These are phyloP conservation scores for Pholiota adiposa DNA, from an alignment of 1,284 basidiomycete genomes.

Conservation along the genomic window DNA sequence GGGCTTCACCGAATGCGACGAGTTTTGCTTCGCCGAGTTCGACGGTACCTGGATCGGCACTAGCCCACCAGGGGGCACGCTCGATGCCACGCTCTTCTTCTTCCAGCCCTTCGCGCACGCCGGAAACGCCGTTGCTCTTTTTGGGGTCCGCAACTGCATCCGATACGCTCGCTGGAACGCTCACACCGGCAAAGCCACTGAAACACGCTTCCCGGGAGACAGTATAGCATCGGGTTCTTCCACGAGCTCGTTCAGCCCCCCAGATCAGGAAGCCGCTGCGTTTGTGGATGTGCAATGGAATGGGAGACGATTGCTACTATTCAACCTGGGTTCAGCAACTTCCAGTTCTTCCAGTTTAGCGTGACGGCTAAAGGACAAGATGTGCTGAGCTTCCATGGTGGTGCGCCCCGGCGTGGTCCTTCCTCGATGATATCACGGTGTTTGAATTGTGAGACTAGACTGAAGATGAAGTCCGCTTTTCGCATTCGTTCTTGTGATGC, in stretches of 20 bases:
- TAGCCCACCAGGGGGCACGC: slow-evolving; percentile 26
- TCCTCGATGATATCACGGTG: slow-evolving; percentile 10
- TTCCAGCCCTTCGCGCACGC: slow-evolving; percentile 33
- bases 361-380: slow-evolving; percentile 7
- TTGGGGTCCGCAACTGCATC: slow-evolving; percentile 34
- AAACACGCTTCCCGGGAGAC: slow-evolving; percentile 1
- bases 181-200: slow-evolving; percentile 3
- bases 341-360: slow-evolving; percentile 10
- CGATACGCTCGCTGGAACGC: slow-evolving; percentile 33
- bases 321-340: slow-evolving; percentile 7
- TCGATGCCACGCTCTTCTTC: slow-evolving; percentile 39
- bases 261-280: background rate
- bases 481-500: too few species aligned
- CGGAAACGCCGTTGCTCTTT: slow-evolving; percentile 32
- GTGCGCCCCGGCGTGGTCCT: slow-evolving; percentile 13
- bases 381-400: slow-evolving; percentile 11
- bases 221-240: slow-evolving; percentile 11
- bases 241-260: slow-evolving; percentile 9
- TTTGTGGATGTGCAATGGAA: slow-evolving; percentile 11
- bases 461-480: too few species aligned
- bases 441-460: slow-evolving; percentile 8
- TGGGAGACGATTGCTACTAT: slow-evolving; percentile 3
- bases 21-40: slow-evolving; percentile 34
- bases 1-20: slow-evolving; percentile 25
- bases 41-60: slow-evolving; percentile 33